Conservation (phyloP, 192 early-diverging fungal genomes). For the Blastocladiella britannica region DNA sequence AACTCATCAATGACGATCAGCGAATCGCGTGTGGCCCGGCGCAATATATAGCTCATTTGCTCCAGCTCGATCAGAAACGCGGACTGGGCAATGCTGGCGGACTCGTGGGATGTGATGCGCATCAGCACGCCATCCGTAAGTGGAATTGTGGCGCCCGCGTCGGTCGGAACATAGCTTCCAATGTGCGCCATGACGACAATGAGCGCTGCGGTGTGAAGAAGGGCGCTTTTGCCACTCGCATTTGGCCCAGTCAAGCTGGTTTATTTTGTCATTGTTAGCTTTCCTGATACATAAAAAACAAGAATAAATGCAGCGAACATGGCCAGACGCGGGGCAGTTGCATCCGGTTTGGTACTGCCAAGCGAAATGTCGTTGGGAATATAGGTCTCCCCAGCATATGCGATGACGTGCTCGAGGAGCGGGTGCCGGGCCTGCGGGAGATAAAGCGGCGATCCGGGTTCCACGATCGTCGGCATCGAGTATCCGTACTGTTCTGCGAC, state of each 20-base stretch:
- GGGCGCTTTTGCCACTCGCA: slow-evolving; percentile 1
- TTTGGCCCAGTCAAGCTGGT: slow-evolving; percentile 2
- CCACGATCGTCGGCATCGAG: neutral
- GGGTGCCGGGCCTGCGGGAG: neutral
- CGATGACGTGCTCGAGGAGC: neutral
- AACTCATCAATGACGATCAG: slow-evolving; percentile 5
- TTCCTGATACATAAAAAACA: too few species aligned
- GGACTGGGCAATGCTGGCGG: neutral
- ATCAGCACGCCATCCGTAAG: slow-evolving; percentile 3
- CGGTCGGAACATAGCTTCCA: slow-evolving; percentile 2
- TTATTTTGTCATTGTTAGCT: neutral
- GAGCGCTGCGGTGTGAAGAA: neutral
- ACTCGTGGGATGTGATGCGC: slow-evolving; percentile 1
- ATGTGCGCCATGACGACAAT: slow-evolving; percentile 4
- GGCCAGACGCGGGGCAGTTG: neutral
- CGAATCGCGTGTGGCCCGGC: neutral
- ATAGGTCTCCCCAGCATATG: neutral
- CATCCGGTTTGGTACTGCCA: too few species aligned
- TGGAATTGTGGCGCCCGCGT: neutral
- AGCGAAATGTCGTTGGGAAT: neutral
- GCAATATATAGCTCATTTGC: neutral
- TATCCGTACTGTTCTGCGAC: slow-evolving; percentile 2
- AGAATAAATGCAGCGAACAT: neutral
- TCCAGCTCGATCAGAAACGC: neutral
- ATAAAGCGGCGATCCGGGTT: neutral